phyloP scores from a whole-genome alignment of 2,329 filamentous ascomycete species.

The Beauveria scarabaeidicola region DNA sequence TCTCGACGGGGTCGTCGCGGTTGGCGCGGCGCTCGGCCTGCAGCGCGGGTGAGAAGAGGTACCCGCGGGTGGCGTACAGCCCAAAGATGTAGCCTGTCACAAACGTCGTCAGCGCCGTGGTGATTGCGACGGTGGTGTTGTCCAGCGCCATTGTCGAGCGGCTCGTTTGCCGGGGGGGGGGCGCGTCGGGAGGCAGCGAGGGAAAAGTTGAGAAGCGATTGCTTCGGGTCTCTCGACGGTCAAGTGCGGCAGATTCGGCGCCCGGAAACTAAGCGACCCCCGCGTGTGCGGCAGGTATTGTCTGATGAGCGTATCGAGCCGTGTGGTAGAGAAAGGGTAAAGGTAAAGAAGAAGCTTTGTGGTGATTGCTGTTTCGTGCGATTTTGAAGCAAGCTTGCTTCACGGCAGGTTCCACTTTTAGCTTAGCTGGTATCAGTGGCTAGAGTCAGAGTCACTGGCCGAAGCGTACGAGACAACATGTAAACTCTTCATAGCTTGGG shows the following conservation, averaged over 20 bases:
- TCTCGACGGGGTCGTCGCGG: slow-evolving; percentile 54
- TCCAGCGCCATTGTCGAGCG: slow-evolving; percentile 30
- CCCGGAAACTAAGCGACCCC: no score
- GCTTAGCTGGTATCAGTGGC: background rate
- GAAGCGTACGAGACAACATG: background rate
- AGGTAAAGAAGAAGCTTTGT: background rate
- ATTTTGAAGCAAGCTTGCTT: slow-evolving; percentile 3
- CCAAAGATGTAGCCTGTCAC: slow-evolving; percentile 75
- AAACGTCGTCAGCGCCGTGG: slow-evolving; percentile 65
- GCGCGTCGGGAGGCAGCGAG: background rate
- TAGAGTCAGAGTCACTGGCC: background rate
- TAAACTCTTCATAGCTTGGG: background rate
- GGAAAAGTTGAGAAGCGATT: background rate
- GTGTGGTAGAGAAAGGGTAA: background rate
- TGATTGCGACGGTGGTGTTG: slow-evolving; percentile 54
- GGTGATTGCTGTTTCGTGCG: background rate
- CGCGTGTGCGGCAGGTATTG: background rate
- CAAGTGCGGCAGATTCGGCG: background rate
- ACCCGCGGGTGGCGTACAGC: slow-evolving; percentile 58
- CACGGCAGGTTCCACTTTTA: slow-evolving; percentile 4
- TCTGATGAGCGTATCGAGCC: background rate
- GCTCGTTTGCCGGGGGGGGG: background rate
- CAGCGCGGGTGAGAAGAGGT: slow-evolving; percentile 49
- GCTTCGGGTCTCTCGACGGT: background rate
- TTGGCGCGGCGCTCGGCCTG: slow-evolving; percentile 48